Evolutionary conservation across 768 basidiomycete species (phyloP).

Genomic region (Crepidotus variabilis): DNA sequence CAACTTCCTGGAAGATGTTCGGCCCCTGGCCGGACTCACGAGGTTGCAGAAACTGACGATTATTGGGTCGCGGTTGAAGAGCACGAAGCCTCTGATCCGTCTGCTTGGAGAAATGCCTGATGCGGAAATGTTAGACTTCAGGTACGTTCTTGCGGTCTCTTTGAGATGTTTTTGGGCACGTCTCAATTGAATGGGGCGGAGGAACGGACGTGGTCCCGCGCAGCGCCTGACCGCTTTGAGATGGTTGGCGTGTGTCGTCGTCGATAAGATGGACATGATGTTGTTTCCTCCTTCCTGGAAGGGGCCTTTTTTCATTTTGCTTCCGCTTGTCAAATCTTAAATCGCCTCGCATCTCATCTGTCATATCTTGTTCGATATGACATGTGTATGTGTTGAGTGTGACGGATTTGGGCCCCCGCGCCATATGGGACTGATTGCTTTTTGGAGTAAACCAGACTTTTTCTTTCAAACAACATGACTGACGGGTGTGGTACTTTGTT

Average conservation of each 20-base stretch:
- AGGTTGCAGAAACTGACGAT: constrained; percentile 81
- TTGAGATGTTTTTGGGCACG: constrained; percentile 11
- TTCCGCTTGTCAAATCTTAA: constrained; percentile 10
- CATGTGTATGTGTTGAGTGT: neutral
- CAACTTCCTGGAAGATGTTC: constrained; percentile 83
- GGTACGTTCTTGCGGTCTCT: constrained; percentile 37
- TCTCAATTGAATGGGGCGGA: constrained; percentile 4
- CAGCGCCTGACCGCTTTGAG: constrained; percentile 3
- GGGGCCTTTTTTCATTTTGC: constrained; percentile 1
- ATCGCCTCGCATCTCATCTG: neutral
- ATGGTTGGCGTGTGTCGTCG: neutral
- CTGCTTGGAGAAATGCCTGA: constrained; percentile 69
- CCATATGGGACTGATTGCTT: constrained; percentile 2
- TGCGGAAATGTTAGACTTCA: constrained; percentile 87
- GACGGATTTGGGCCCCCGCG: constrained; percentile 1
- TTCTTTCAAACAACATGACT: constrained; percentile 6
- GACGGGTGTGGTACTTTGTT: constrained; percentile 1
- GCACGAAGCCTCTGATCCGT: constrained; percentile 69
- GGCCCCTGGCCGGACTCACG: constrained; percentile 63
- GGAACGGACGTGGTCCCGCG: neutral
- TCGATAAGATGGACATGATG: neutral
- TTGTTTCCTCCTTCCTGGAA: neutral
- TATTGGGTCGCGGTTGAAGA: constrained; percentile 79
- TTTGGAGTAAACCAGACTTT: neutral
- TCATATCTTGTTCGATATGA: neutral